These are phyloP conservation scores for Leishmania amazonensis DNA, from an alignment of 208 protist genomes.

Conservation along the genomic window DNA sequence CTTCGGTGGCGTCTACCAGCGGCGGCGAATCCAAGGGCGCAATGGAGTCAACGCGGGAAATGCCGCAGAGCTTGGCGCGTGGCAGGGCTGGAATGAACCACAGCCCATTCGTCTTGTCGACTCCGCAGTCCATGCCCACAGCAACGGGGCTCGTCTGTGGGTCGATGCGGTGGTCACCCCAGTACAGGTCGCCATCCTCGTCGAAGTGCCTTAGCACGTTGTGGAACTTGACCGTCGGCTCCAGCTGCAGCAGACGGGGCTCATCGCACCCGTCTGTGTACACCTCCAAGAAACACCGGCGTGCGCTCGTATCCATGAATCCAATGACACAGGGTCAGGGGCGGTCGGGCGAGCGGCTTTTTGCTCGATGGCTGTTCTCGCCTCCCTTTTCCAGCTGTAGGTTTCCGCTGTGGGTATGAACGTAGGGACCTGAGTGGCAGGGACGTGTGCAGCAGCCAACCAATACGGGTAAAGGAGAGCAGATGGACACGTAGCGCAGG, in stretches of 20 bases:
- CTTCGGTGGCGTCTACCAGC: neutral
- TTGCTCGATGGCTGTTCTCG: neutral
- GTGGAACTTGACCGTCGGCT: constrained; percentile 42
- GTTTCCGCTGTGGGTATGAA: neutral
- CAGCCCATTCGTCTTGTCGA: constrained; percentile 41
- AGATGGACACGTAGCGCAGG: no score
- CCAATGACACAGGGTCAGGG: neutral
- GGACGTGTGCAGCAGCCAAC: neutral
- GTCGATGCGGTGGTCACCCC: constrained; percentile 28
- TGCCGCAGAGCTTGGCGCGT: neutral
- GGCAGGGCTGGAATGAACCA: constrained; percentile 21
- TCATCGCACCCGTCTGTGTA: constrained; percentile 24
- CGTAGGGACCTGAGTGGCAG: neutral
- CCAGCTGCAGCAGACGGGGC: constrained; percentile 51
- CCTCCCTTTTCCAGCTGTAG: neutral
- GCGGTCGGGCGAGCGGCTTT: neutral
- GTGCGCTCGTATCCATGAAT: constrained; percentile 20
- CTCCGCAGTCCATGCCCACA: constrained; percentile 41
- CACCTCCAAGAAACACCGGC: constrained; percentile 44
- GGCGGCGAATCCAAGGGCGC: constrained; percentile 5
- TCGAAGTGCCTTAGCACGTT: constrained; percentile 46
- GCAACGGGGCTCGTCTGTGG: constrained; percentile 29
- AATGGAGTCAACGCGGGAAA: constrained; percentile 5
- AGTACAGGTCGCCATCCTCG: constrained; percentile 37
- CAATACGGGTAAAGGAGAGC: neutral